Evolutionary conservation across 2,329 filamentous ascomycete genomes (phyloP).

Genomic region (Phoma herbarum): DNA sequence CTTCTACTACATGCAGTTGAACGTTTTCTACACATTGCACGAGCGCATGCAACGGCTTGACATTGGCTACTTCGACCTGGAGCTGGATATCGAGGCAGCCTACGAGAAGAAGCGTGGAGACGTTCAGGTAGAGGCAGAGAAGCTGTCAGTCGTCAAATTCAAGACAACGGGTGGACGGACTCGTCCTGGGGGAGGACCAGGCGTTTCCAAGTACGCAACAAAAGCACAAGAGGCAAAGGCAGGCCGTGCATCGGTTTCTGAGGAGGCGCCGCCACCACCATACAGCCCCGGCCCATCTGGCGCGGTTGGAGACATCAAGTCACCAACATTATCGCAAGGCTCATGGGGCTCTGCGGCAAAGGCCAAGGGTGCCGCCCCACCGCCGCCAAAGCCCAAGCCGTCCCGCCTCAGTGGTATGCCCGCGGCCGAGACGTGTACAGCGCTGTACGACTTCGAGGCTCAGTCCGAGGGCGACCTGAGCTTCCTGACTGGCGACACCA

Average conservation of each 20-base stretch:
- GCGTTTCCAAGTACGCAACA: constrained; percentile 50
- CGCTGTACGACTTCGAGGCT: constrained; percentile 94
- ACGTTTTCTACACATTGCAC: constrained; percentile 98
- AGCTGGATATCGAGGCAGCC: constrained; percentile 87
- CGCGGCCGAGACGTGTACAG: constrained; percentile 80
- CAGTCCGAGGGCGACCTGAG: constrained; percentile 94
- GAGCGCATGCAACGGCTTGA: constrained; percentile 98
- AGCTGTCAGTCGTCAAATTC: constrained; percentile 85
- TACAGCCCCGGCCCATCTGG: constrained; percentile 48
- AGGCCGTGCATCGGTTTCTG: constrained; percentile 43
- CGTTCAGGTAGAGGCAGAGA: constrained; percentile 84
- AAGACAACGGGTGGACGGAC: constrained; percentile 78
- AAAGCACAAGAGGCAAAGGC: constrained; percentile 52
- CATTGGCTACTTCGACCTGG: constrained; percentile 96
- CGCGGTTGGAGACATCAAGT: constrained; percentile 22
- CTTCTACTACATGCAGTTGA: constrained; percentile 99
- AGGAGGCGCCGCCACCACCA: constrained; percentile 49
- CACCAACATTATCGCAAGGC: constrained; percentile 42
- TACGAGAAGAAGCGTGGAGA: constrained; percentile 90
- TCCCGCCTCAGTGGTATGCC: constrained; percentile 72
- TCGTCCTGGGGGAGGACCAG: constrained; percentile 32
- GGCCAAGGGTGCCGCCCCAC: constrained; percentile 59
- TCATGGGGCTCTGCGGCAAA: constrained; percentile 58
- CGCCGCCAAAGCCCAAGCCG: constrained; percentile 69
- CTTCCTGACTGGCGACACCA: constrained; percentile 86